Conservation (phyloP, 1,284 basidiomycete genomes). For the Cutaneotrichosporon cyanovorans region DNA sequence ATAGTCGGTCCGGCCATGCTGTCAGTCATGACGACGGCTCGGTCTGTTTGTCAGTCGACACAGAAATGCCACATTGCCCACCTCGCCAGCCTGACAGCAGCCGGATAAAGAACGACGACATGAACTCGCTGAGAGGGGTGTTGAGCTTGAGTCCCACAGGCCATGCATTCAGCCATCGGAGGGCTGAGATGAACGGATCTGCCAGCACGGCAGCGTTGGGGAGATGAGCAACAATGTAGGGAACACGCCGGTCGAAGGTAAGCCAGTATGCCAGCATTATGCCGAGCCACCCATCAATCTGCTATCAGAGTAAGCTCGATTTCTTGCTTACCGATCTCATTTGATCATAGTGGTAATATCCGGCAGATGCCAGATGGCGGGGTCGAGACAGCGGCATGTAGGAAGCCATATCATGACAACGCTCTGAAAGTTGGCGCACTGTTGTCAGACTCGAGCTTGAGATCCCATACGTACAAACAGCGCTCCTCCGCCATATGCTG, state of each 20-base stretch:
- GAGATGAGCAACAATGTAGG: no score
- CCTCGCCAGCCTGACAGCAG: constrained; percentile 61
- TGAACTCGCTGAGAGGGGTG: constrained; percentile 78
- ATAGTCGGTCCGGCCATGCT: no score
- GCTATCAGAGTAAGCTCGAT: no score
- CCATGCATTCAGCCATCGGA: constrained; percentile 83
- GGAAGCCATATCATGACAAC: no score
- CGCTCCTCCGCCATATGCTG: no score
- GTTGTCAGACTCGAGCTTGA: not conserved
- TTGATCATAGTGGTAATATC: no score
- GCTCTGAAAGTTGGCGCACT: not conserved
- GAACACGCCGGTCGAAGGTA: not conserved
- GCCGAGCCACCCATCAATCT: not conserved
- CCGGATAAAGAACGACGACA: constrained; percentile 61
- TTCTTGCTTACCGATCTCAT: no score
- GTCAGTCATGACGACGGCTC: no score
- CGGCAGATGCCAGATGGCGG: no score
- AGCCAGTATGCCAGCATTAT: not conserved
- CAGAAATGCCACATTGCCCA: constrained; percentile 39
- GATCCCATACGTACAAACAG: not conserved
- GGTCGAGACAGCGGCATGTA: no score
- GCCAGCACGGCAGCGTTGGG: constrained; percentile 3
- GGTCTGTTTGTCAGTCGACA: no score
- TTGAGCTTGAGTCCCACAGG: constrained; percentile 94
- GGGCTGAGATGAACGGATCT: constrained; percentile 9